Base-by-base conservation (phyloP, 1,139 yeast species). In the Saccharomyces hybrid region DNA sequence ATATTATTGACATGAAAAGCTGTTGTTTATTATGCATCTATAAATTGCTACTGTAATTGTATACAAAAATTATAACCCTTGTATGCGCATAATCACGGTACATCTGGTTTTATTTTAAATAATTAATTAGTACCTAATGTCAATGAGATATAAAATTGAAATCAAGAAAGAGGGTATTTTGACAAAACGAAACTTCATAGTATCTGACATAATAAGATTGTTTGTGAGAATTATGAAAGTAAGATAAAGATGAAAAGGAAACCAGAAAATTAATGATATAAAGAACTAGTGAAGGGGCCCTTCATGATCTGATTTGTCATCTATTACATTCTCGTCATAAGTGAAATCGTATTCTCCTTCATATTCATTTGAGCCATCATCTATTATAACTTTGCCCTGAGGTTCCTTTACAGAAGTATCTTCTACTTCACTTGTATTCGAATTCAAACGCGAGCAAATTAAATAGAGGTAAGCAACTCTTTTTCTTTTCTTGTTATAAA, bases 401-500 rank as follows among this genome's bases (percentile, higher is more conserved):
- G 50, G 69, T 68, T 26, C 64, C 65, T 51, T 71, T 74, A 47
- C 67, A 69, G 14, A 58, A 52, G 57, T 52, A 16, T 70, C 62
- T 53, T 70, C 73, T 34, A 69, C 67, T 11, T 44, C 46, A 9
- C 46, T 44, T 13, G 46, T 51, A 2, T 61, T 62, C 48, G 52
- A 48, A 47, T 63, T 67, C 52, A 67, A 55, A 56, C 72, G 63
- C 48, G 69, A 68, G 2, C 80, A 79, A 38, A 73, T 73, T 49
- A 86, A 68, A 64, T 89, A 88, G 31, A 93, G 70, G 67, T 87
- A 93, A 0, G 96, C 89, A 3, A 93, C 98, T 59, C 98, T 79
- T 73, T 91, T 93, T 71, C 87, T 82, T 66, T 88, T 87, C 71
- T 88, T 90, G 73, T 89, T 93, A 72, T 88, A 90, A 52, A 93